Percentiles rank a stretch among this genome's conserved stretches.
These are phyloP conservation scores for Candida ficus DNA, from an alignment of 805 yeast species.

Conservation along the genomic window DNA sequence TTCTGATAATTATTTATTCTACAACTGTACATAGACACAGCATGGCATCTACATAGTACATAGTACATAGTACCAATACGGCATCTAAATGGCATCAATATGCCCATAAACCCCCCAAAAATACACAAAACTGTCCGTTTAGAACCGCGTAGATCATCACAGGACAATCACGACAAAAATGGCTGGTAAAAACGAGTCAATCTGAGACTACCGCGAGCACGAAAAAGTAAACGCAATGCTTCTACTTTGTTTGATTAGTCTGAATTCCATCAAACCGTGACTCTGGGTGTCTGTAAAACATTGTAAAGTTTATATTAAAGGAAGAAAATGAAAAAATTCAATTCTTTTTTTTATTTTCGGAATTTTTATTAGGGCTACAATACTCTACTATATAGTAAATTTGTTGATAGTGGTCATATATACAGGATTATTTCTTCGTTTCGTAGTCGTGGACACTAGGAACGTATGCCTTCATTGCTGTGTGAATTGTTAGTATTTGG, in stretches of 20 bases:
- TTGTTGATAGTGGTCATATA: neutral
- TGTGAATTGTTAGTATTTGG: slow-evolving; percentile 13
- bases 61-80: too few species aligned
- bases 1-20: too few species aligned
- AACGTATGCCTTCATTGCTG: slow-evolving; percentile 40
- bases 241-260: slow-evolving; percentile 29
- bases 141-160: slow-evolving; percentile 65
- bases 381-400: neutral
- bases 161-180: slow-evolving; percentile 32
- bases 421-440: slow-evolving; percentile 27
- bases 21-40: too few species aligned
- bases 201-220: slow-evolving; percentile 97
- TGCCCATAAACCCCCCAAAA: too few species aligned
- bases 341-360: neutral
- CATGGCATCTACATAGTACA: too few species aligned
- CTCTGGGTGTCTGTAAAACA: slow-evolving; percentile 68
- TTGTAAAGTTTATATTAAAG: slow-evolving; percentile 15
- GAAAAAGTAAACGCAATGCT: slow-evolving; percentile 32
- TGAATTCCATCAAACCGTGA: slow-evolving; percentile 36
- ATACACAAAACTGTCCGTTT: slow-evolving; percentile 53
- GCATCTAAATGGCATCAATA: too few species aligned
- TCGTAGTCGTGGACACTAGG: slow-evolving; percentile 64
- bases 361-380: too few species aligned
- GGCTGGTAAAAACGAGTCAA: slow-evolving; percentile 46
- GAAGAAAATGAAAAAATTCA: neutral